These are phyloP conservation scores for Celoporthe dispersa DNA, from an alignment of 2,329 filamentous ascomycete genomes.

Conservation along the genomic window DNA sequence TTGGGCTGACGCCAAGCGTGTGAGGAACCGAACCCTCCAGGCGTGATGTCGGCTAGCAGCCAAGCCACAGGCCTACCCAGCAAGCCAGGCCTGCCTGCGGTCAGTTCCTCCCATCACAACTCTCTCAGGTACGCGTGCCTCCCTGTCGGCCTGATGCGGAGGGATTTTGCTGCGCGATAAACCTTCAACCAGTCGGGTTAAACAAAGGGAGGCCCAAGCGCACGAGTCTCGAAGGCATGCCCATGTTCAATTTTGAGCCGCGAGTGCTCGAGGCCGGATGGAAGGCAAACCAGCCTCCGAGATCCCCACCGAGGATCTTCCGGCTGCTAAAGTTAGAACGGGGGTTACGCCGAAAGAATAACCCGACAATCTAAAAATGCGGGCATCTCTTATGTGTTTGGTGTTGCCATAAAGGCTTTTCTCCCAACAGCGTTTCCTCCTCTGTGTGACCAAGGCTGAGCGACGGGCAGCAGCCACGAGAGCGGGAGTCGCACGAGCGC, in stretches of 20 bases:
- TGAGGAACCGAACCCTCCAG: not conserved
- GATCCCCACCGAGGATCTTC: constrained; percentile 4
- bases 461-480: not conserved
- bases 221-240: not conserved
- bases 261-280: not conserved
- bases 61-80: too few species aligned
- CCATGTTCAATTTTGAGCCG: not conserved
- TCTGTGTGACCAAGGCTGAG: not conserved
- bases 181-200: not conserved
- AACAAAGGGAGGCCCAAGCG: not conserved
- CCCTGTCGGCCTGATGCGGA: not conserved
- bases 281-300: constrained; percentile 3
- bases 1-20: constrained; percentile 12
- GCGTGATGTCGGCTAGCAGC: too few species aligned
- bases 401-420: not conserved
- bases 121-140: not conserved
- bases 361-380: not conserved
- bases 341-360: not conserved
- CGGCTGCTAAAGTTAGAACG: constrained; percentile 28
- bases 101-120: constrained; percentile 14
- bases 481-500: not conserved
- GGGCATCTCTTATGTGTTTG: not conserved
- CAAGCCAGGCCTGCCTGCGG: not conserved
- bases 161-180: not conserved
- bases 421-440: not conserved